Evolutionary conservation across 129 eudicot species (phyloP).

Genomic region (Centella asiatica): DNA sequence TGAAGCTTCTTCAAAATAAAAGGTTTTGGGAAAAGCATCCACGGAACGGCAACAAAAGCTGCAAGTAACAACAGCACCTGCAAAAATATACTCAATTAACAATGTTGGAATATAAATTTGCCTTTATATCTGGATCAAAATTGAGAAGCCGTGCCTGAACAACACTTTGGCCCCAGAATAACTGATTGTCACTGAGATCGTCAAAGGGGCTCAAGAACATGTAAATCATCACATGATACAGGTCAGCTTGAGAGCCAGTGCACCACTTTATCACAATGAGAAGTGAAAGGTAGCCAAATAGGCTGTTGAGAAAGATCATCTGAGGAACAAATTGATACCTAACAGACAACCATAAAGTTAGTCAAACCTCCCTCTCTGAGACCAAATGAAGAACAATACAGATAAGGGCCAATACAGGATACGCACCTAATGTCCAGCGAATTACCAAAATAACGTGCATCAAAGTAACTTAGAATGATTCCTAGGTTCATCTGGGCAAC

Average conservation of each 20-base stretch:
- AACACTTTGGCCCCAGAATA: conserved; percentile 92
- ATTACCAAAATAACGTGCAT: conserved; percentile 67
- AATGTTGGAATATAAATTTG: conserved; percentile 4
- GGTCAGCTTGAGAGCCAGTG: conserved; percentile 95
- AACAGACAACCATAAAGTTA: conserved; percentile 20
- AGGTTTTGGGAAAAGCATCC: conserved; percentile 99
- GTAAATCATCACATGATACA: conserved; percentile 97
- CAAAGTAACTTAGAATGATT: conserved; percentile 82
- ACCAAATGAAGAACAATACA: neutral
- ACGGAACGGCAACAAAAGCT: conserved; percentile 96
- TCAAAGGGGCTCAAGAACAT: conserved; percentile 97
- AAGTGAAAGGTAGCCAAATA: conserved; percentile 95
- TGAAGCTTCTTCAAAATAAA: conserved; percentile 79
- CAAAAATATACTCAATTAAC: conserved; percentile 21
- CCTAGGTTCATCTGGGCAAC: conserved; percentile 96
- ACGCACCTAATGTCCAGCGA: conserved; percentile 75
- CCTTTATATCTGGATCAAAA: conserved; percentile 8
- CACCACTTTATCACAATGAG: conserved; percentile 91
- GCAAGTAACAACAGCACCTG: conserved; percentile 80
- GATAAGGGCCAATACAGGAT: conserved; percentile 12
- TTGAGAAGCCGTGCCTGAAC: conserved; percentile 59
- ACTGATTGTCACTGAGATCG: conserved; percentile 83
- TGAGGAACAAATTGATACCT: conserved; percentile 99
- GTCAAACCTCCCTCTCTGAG: neutral
- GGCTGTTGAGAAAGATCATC: conserved; percentile 95